Evolutionary conservation across 805 yeast species (phyloP).

Genomic region (Kazachstania taianensis): DNA sequence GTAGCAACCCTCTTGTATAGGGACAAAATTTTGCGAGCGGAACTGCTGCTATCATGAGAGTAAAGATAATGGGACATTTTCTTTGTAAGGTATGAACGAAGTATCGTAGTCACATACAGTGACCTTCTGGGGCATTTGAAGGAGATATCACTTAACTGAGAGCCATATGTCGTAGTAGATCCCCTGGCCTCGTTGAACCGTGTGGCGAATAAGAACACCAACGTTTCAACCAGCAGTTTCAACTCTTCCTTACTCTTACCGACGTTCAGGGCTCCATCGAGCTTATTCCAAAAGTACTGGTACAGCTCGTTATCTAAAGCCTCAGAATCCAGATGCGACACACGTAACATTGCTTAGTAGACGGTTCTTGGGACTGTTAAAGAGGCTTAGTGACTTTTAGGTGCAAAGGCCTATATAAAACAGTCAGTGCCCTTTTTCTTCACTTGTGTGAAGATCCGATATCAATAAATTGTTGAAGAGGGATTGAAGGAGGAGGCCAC

Average conservation of each 20-base stretch:
- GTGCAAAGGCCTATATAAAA: no score
- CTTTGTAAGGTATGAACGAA: constrained; percentile 10
- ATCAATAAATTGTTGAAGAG: no score
- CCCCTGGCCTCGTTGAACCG: constrained; percentile 2
- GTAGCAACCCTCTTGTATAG: background rate
- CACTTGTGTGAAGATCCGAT: no score
- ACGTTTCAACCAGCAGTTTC: constrained; percentile 12
- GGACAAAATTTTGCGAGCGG: background rate
- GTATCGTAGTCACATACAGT: constrained; percentile 11
- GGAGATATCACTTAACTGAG: constrained; percentile 11
- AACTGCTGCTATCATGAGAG: background rate
- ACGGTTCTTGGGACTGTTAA: no score
- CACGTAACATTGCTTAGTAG: constrained; percentile 15
- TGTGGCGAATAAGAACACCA: constrained; percentile 15
- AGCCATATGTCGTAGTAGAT: constrained; percentile 8
- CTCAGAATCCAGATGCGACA: constrained; percentile 17
- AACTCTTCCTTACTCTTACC: constrained; percentile 11
- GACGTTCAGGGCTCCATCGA: constrained; percentile 5
- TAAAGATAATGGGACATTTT: constrained; percentile 11
- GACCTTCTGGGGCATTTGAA: constrained; percentile 10
- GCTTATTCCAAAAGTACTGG: constrained; percentile 10
- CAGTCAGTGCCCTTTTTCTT: no score
- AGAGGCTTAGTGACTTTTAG: no score
- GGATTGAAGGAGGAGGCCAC: no score
- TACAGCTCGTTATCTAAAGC: constrained; percentile 16